Evolutionary conservation across 2,329 filamentous ascomycete genomes (phyloP), one percentile per base, ranked within the genome.

Genomic region (Podosphaera fusca): DNA sequence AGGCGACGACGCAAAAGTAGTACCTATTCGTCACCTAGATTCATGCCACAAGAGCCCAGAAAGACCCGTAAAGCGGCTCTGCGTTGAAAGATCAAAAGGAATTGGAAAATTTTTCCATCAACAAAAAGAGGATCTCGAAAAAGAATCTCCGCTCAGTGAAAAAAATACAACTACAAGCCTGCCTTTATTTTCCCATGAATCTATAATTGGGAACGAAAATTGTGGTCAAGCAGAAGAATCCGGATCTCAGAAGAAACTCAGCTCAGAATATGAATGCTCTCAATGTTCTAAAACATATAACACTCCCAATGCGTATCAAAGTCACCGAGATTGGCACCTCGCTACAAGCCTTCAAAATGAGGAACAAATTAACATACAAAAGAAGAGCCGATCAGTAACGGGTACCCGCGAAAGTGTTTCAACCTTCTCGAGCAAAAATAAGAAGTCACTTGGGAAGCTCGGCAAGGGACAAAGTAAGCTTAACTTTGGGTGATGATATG

Each of bases 251-350:
- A 68, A 70, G 62, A 61, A 61, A 56, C 64, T 67, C 63, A 68
- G 69, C 60, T 67, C 65, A 42, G 65, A 70, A 49, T 70, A 73
- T 63, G 63, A 69, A 46, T 94, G 87, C 68, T 67, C 72, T 55
- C 79, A 79, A 60, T 95, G 88, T 68, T 74, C 76, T 59, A 74
- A 76, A 63, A 66, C 68, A n/a, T 72, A 92, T 38, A 72, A 75
- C 10, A 72, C 74, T 45, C 66, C 72, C 33, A 78, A 82, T 57
- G 75, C 77, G 63, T 66, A 80, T 52, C 77, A 81, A 61, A 89
- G 85, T 69, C 92, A 98, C 68, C 75, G 83, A 56, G 92, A 98
- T 68, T 96, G 89, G 83, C 92, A 98, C 70, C 84, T 95, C 70
- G 92, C 92, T 51, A 87, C 85, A 70, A 85, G 90, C 63, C 74